Percentiles rank a stretch among this genome's conserved stretches.
Evolutionary conservation across 148 eudicot species (phyloP).

Genomic region (Vaccinium macrocarpon): DNA sequence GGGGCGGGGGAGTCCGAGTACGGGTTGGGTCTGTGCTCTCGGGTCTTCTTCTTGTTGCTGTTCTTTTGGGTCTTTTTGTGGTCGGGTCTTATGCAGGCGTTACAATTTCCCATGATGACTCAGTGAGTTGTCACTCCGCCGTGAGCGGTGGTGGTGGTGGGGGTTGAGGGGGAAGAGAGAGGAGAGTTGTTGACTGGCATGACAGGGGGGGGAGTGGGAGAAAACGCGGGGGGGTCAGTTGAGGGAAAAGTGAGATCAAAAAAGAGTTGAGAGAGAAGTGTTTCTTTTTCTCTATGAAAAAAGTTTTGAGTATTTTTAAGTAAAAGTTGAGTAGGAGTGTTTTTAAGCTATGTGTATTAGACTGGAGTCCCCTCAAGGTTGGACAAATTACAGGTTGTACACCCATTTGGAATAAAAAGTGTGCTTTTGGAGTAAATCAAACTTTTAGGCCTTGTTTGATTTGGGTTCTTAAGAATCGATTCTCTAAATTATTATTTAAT

Average conservation of each 20-base stretch:
- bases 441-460: too few relatives aligned
- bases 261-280: too few relatives aligned
- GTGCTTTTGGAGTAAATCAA: too few relatives aligned
- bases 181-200: slow-evolving; percentile 11
- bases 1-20: slow-evolving; percentile 54
- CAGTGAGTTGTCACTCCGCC: background rate
- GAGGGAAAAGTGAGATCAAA: background rate
- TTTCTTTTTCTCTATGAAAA: background rate
- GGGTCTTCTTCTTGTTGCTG: slow-evolving; percentile 15
- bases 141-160: slow-evolving; percentile 8
- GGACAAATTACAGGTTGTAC: background rate
- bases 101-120: slow-evolving; percentile 60
- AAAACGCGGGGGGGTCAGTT: slow-evolving; percentile 6
- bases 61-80: background rate
- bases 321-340: background rate
- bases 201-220: background rate
- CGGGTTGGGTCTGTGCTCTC: slow-evolving; percentile 46
- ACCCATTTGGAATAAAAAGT: background rate
- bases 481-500: too few relatives aligned
- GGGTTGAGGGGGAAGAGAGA: slow-evolving; percentile 4
- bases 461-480: too few relatives aligned
- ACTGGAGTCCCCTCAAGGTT: background rate
- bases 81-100: slow-evolving; percentile 47
- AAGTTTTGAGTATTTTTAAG: background rate
- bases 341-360: background rate